phyloP scores from a whole-genome alignment of 306 rosid species.

The Begonia fuchsioides region DNA sequence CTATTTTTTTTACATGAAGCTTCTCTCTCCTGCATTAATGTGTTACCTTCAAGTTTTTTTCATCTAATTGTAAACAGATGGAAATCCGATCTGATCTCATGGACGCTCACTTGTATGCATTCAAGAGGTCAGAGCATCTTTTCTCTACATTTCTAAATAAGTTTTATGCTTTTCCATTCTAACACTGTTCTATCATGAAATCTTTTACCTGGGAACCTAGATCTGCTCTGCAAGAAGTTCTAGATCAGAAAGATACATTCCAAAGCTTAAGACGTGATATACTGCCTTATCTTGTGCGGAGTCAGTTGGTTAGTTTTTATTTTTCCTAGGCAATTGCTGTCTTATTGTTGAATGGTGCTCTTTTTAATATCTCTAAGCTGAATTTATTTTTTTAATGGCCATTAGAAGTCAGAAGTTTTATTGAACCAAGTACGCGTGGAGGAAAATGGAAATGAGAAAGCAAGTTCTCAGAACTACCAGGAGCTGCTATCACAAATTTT shows the following conservation, averaged over 20 bases:
- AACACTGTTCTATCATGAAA: slow-evolving; percentile 9
- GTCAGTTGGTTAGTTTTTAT: slow-evolving; percentile 69
- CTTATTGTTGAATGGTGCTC: slow-evolving; percentile 9
- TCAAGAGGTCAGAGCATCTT: slow-evolving; percentile 51
- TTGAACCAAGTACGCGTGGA: slow-evolving; percentile 47
- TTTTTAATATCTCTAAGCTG: neutral
- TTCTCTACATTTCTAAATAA: slow-evolving; percentile 6
- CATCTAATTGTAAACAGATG: slow-evolving; percentile 33
- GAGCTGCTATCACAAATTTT: slow-evolving; percentile 48
- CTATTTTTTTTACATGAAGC: no score
- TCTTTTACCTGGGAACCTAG: slow-evolving; percentile 13
- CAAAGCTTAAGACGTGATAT: slow-evolving; percentile 79
- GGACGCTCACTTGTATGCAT: slow-evolving; percentile 93
- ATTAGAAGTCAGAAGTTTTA: slow-evolving; percentile 62
- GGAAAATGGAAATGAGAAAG: slow-evolving; percentile 63
- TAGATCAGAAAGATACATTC: slow-evolving; percentile 52
- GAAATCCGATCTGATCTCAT: slow-evolving; percentile 91
- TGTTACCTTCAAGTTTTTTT: no score
- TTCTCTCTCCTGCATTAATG: no score
- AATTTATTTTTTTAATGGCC: slow-evolving; percentile 18
- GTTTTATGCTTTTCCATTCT: slow-evolving; percentile 5
- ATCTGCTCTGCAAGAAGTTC: slow-evolving; percentile 74
- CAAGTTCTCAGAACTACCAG: slow-evolving; percentile 46
- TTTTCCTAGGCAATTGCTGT: slow-evolving; percentile 8
- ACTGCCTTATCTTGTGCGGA: slow-evolving; percentile 86